Evolutionary conservation across 805 yeast genomes (phyloP).

Genomic region (Cyberlindnera mississippiensis): DNA sequence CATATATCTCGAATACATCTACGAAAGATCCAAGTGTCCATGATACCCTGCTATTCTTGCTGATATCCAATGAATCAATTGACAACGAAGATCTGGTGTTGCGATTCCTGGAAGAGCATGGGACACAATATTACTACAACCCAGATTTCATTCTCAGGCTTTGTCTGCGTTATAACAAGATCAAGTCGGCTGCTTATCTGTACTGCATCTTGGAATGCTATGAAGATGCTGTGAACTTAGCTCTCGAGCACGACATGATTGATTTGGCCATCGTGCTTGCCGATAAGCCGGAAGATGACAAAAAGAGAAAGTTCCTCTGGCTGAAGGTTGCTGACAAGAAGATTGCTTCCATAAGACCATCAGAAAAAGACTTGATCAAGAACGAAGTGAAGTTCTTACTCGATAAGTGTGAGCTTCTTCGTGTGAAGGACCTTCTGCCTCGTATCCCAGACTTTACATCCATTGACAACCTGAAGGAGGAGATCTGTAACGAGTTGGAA

Average conservation of each 20-base stretch:
- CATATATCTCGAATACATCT: constrained; percentile 44
- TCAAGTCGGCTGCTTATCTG: constrained; percentile 68
- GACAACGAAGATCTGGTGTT: constrained; percentile 39
- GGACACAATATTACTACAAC: constrained; percentile 47
- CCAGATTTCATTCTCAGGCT: constrained; percentile 71
- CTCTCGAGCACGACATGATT: constrained; percentile 55
- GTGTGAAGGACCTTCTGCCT: constrained; percentile 79
- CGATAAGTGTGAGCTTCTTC: constrained; percentile 46
- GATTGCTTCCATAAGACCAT: constrained; percentile 24
- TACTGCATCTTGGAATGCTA: constrained; percentile 62
- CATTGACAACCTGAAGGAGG: constrained; percentile 79
- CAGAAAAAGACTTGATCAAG: constrained; percentile 28
- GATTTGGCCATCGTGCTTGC: constrained; percentile 58
- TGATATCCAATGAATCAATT: constrained; percentile 39
- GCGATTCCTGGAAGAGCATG: constrained; percentile 44
- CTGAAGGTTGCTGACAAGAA: constrained; percentile 44
- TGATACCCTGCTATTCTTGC: constrained; percentile 65
- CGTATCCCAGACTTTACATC: constrained; percentile 80
- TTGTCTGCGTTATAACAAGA: constrained; percentile 55
- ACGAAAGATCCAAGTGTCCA: constrained; percentile 49
- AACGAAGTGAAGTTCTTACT: constrained; percentile 33
- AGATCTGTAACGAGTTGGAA: constrained; percentile 76
- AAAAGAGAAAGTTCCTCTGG: constrained; percentile 70
- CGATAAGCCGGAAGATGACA: constrained; percentile 48
- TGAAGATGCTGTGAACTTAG: constrained; percentile 78